Base-by-base conservation (phyloP, 805 yeast genomes). In the Hermanozyma aechmeae region DNA sequence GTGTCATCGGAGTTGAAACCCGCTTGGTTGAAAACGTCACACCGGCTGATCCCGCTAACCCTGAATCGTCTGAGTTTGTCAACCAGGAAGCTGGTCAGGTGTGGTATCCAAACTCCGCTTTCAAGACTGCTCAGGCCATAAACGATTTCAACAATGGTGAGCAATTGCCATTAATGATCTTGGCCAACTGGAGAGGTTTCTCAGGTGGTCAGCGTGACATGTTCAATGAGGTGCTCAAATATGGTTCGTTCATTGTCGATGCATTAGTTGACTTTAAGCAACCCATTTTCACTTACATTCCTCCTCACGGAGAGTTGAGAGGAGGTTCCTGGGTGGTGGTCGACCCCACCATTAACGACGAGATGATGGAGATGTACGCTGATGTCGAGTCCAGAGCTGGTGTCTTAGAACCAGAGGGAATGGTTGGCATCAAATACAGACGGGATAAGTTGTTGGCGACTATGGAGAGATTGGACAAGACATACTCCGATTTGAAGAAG, bases 251-350 rank as follows among this genome's bases (percentile, higher is more conserved):
- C 59, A 92, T 92, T 61, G 99, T 92, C 40, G 99, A 92, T 56
- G 96, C 98, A 10, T 71, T 92, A 38, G 94, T 85, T 42, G 95
- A 78, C 47, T 92, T 79, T 73, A 84, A 84, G 56, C 98, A 92
- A 61, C 99, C 99, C 35, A 81, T 92, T 42, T 79, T 92, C 64
- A 85, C 92, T 15, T 92, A 92, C 61, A 89, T 92, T 56, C 98
- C 99, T 29, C 99, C 99, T 34, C 76, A 81, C 43, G 98, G 97
- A 57, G 99, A 92, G 62, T 72, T 92, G 45, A 82, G 99, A 73
- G 99, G 99, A 68, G 99, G 99, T 56, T 89, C 98, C 15, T 92
- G 99, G 99, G 99, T 93, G 32, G 99, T 92, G 44, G 96, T 92
- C 53, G 99, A 92, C 61, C 96, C 98, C 40, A 84, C 96, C 28